Evolutionary conservation across 1,284 basidiomycete genomes (phyloP), one percentile per base, ranked within the genome.

Genomic region (Ustilago vetiveriae): DNA sequence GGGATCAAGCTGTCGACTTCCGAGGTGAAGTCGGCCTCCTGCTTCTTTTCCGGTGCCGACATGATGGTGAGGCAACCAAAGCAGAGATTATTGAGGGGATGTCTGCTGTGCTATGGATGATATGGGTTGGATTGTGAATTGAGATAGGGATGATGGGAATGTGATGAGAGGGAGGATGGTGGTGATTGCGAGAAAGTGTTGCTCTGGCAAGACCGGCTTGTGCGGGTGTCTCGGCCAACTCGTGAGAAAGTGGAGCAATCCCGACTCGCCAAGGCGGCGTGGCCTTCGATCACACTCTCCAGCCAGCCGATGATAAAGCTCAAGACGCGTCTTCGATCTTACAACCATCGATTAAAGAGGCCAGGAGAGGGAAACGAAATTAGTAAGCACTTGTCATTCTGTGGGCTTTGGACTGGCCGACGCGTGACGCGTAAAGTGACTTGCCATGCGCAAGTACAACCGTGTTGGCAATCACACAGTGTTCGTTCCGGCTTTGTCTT

Each of bases 1-100:
- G 85, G 82, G 26, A 85, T 75, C 16, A 86, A 79, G 26, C 81
- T 76, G 55, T 84, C 84, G 36, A 86, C 85, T 66, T 87, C 85
- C 4, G 81, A 68, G 13, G 85, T 84, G 76, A 81, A 86, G 76
- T 87, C 86, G 45, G 82, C 83, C 78, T 87, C 85, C 74, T 86
- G 86, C 79, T 87, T 87, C 79, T 79, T 77, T 58, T 81, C 68
- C 38, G 66, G 54, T 4, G 66, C 66, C 26, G 66, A 69, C 66
- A 69, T 67, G 24, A 48, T 50, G 41, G 10, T 16, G 43, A n/a
- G 6, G 21, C 11, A 22, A 22, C 24, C 27, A 13, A 36, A 35
- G n/a, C n/a, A n/a, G n/a, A n/a, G n/a, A 16, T 24, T 14, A 6
- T n/a, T 1, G 19, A 7, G 29, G 19, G 24, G 38, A 32, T 38